Evolutionary conservation across 306 rosid species (phyloP).

Genomic region (Lotus japonicus): DNA sequence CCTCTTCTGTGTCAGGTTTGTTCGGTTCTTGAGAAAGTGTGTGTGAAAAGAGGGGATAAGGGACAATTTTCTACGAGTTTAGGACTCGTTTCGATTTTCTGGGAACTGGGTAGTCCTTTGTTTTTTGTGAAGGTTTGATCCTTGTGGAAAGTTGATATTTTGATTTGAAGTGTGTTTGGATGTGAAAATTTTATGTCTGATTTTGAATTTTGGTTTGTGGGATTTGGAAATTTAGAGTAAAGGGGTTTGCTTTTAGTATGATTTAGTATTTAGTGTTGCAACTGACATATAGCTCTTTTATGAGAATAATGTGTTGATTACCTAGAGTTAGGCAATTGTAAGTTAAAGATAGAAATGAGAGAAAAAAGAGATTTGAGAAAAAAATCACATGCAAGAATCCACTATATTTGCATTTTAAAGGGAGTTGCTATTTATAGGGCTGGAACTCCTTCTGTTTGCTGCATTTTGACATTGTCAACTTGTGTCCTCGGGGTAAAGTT

Average conservation of each 20-base stretch:
- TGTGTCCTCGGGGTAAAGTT: no score
- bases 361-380: no score
- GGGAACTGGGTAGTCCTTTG: background rate
- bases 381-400: background rate
- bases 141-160: background rate
- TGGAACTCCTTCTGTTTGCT: no score
- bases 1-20: constrained; percentile 56
- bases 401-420: no score
- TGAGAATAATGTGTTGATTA: background rate
- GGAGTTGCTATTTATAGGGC: no score
- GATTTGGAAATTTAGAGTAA: background rate
- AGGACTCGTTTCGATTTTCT: background rate
- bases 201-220: background rate
- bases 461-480: no score
- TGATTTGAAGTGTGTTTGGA: background rate
- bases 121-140: background rate
- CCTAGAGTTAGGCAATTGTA: no score
- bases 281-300: background rate
- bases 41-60: background rate
- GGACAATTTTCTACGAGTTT: background rate
- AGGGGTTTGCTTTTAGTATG: background rate
- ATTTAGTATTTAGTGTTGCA: background rate
- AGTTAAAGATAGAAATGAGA: no score
- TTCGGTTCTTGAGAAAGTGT: constrained; percentile 2
- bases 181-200: background rate